Evolutionary conservation across 352 stramenopile genomes (phyloP).

Genomic region (Globisporangium iwayamae): DNA sequence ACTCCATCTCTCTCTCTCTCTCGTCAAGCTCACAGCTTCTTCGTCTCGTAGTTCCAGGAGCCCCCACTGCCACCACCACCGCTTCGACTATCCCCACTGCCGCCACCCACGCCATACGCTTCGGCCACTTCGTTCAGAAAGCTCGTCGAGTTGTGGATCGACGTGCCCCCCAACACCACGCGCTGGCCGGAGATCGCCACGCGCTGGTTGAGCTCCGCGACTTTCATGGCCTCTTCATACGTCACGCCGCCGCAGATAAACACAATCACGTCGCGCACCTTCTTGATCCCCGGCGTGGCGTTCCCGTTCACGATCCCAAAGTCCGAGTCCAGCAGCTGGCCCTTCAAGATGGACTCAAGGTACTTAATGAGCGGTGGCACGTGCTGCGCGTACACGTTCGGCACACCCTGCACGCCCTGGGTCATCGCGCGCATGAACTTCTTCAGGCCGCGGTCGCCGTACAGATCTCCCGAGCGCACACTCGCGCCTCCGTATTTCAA

Average conservation of each 20-base stretch:
- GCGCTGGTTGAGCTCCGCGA: slow-evolving; percentile 95
- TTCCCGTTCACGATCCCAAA: slow-evolving; percentile 98
- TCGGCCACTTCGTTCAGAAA: slow-evolving; percentile 93
- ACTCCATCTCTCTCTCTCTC: slow-evolving; percentile 4
- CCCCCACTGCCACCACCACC: slow-evolving; percentile 12
- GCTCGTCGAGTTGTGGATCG: slow-evolving; percentile 96
- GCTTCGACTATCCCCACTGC: slow-evolving; percentile 1
- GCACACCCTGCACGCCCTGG: slow-evolving; percentile 93
- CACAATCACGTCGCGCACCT: slow-evolving; percentile 95
- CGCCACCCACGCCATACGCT: slow-evolving; percentile 44
- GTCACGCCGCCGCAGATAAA: slow-evolving; percentile 98
- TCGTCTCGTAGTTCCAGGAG: slow-evolving; percentile 56
- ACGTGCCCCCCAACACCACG: slow-evolving; percentile 94
- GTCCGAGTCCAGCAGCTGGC: slow-evolving; percentile 69
- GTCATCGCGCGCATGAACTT: slow-evolving; percentile 91
- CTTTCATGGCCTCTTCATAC: slow-evolving; percentile 98
- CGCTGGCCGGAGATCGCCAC: slow-evolving; percentile 72
- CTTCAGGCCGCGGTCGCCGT: slow-evolving; percentile 79
- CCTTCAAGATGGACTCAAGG: slow-evolving; percentile 82
- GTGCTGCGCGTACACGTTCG: slow-evolving; percentile 99
- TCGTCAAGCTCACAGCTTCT: slow-evolving; percentile 37
- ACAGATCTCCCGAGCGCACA: slow-evolving; percentile 68
- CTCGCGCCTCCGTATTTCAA: slow-evolving; percentile 71
- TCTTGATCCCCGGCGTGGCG: slow-evolving; percentile 93
- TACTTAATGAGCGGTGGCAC: slow-evolving; percentile 95